Conservation (phyloP, 257 asterid genomes). For the Solanum piurae region DNA sequence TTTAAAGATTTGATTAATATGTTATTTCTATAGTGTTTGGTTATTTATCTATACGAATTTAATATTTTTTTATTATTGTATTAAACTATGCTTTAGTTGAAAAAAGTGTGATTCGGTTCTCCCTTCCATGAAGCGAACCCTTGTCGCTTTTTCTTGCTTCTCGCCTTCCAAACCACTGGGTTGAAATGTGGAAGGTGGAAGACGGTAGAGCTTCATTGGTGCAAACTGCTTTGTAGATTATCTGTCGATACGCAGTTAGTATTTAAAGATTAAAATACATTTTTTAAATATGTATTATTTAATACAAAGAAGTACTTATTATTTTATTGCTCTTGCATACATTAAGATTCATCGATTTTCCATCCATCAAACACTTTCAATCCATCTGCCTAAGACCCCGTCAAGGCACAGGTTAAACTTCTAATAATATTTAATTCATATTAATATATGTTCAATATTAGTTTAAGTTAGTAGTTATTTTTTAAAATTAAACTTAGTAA, state of each 20-base stretch:
- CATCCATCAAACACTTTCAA: not conserved
- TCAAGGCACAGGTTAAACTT: not conserved
- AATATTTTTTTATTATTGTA: not conserved
- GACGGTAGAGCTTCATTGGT: not conserved
- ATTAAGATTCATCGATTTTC: not conserved
- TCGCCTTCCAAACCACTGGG: not conserved
- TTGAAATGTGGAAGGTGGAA: not conserved
- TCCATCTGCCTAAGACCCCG: not conserved
- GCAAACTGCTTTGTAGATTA: not conserved
- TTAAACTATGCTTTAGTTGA: not conserved
- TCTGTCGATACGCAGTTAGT: not conserved
- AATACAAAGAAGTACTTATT: not conserved
- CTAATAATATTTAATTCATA: not conserved
- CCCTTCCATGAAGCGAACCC: not conserved
- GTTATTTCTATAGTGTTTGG: not conserved
- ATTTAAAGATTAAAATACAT: not conserved
- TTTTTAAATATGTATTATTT: not conserved
- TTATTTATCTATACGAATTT: not conserved
- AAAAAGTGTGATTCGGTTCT: not conserved
- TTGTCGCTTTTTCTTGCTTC: not conserved
- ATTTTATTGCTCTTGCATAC: not conserved
- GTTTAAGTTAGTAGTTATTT: not conserved
- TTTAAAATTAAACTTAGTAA: not conserved
- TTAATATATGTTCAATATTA: not conserved
- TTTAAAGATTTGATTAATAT: not conserved